A percentile compares a stretch with the other conserved stretches of the same genome.
These are phyloP conservation scores for Boeremia lycopersici DNA, from an alignment of 2,329 filamentous ascomycete genomes.

Conservation along the genomic window DNA sequence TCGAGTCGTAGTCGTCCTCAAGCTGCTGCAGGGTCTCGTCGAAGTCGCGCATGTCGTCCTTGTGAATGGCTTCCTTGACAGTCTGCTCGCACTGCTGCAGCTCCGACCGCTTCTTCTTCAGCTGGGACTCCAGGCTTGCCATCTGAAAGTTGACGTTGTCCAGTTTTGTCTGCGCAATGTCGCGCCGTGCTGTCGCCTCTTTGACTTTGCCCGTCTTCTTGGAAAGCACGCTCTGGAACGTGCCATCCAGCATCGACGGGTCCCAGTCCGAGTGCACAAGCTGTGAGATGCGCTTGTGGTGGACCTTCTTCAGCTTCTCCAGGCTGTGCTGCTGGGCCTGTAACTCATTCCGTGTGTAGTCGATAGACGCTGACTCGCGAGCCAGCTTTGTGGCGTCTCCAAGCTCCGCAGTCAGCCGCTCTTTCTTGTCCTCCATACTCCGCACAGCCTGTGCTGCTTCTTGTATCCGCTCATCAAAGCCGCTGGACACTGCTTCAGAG, in stretches of 20 bases:
- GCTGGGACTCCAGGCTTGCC: conserved; percentile 66
- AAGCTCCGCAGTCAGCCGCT: conserved; percentile 78
- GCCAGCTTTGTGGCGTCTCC: conserved; percentile 81
- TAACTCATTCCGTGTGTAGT: conserved; percentile 80
- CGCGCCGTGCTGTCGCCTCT: conserved; percentile 72
- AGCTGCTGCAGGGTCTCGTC: conserved; percentile 58
- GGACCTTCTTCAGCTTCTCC: conserved; percentile 76
- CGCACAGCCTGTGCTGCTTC: conserved; percentile 69
- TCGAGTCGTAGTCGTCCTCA: conserved; percentile 58
- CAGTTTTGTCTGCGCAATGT: conserved; percentile 72
- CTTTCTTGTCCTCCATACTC: conserved; percentile 72
- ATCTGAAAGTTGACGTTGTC: conserved; percentile 78
- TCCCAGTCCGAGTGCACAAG: conserved; percentile 72
- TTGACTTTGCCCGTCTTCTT: conserved; percentile 63
- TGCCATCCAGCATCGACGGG: conserved; percentile 69
- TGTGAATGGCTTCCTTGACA: conserved; percentile 60
- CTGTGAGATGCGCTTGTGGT: conserved; percentile 71
- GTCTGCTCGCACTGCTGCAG: conserved; percentile 65
- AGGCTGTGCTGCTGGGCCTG: conserved; percentile 75
- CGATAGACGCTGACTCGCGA: conserved; percentile 81
- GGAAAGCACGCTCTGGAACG: conserved; percentile 69
- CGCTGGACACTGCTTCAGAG: conserved; percentile 65
- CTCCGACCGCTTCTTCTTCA: conserved; percentile 68
- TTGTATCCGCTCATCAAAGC: conserved; percentile 74
- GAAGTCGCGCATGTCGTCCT: conserved; percentile 52